A percentile compares a stretch with the other conserved stretches of the same genome.
Evolutionary conservation across 2,329 filamentous ascomycete species (phyloP).

Genomic region (Phialophora macrospora): DNA sequence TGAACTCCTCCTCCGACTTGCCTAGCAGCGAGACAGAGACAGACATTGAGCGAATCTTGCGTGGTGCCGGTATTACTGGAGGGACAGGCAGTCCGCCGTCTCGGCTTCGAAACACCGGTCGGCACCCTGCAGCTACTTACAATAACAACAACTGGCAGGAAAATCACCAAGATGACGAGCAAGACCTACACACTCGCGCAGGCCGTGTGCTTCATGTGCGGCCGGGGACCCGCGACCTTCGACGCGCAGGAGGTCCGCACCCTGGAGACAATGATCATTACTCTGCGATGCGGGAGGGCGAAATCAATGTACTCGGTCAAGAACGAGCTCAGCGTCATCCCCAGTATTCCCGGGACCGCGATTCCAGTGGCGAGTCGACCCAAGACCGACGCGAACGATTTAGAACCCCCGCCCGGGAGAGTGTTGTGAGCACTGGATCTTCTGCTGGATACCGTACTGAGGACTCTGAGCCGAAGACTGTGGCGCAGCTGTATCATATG

Average conservation of each 20-base stretch:
- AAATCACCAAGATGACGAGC: not conserved
- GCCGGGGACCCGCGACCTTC: slow-evolving; percentile 22
- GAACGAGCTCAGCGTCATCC: not conserved
- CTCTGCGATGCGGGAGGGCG: not conserved
- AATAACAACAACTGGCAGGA: slow-evolving; percentile 5
- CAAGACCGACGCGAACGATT: slow-evolving; percentile 2
- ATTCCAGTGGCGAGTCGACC: not conserved
- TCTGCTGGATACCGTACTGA: slow-evolving; percentile 28
- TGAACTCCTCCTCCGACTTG: slow-evolving; percentile 26
- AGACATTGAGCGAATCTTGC: slow-evolving; percentile 20
- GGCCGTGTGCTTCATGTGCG: slow-evolving; percentile 26
- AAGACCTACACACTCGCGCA: slow-evolving; percentile 13
- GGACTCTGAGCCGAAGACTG: slow-evolving; percentile 32
- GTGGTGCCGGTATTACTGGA: slow-evolving; percentile 5
- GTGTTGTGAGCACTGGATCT: slow-evolving; percentile 27
- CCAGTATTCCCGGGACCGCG: not conserved
- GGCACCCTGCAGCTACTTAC: slow-evolving; percentile 1
- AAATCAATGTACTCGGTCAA: not conserved
- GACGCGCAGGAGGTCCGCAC: slow-evolving; percentile 15
- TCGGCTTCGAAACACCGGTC: slow-evolving; percentile 4
- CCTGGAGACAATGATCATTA: not conserved
- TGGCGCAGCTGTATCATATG: slow-evolving; percentile 33
- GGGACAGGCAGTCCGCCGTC: not conserved
- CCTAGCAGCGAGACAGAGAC: slow-evolving; percentile 26
- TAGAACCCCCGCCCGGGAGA: slow-evolving; percentile 19